Evolutionary conservation across 1,139 yeast genomes (phyloP).

Genomic region (Blastobotrys niveus): DNA sequence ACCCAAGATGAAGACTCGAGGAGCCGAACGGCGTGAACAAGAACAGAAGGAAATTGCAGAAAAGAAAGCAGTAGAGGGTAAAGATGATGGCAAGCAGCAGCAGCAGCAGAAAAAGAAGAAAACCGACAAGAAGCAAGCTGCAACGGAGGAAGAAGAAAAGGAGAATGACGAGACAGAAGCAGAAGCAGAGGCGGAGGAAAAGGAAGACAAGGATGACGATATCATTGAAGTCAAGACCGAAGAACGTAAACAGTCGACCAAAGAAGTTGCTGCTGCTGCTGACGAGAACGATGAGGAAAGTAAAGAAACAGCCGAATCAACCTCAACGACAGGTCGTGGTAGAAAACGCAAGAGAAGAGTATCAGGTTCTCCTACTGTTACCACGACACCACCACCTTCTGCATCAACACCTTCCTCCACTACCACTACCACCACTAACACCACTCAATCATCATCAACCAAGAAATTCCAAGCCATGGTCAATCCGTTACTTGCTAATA

Average conservation of each 20-base stretch:
- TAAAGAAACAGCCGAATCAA: constrained; percentile 9
- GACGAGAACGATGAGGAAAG: constrained; percentile 12
- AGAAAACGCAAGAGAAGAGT: constrained; percentile 19
- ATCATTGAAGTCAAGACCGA: constrained; percentile 4
- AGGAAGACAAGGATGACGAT: constrained; percentile 8
- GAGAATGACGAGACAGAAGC: constrained; percentile 14
- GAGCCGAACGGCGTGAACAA: constrained; percentile 7
- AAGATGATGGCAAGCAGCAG: constrained; percentile 7
- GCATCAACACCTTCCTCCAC: constrained; percentile 21
- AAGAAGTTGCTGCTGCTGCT: constrained; percentile 18
- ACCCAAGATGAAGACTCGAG: constrained; percentile 11
- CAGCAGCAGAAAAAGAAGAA: constrained; percentile 7
- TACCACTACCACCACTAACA: constrained; percentile 21
- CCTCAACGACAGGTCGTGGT: constrained; percentile 8
- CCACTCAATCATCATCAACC: constrained; percentile 15
- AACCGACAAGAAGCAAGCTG: constrained; percentile 11
- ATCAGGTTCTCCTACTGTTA: constrained; percentile 9
- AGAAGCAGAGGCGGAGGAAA: constrained; percentile 7
- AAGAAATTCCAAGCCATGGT: constrained; percentile 32
- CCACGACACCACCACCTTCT: no score
- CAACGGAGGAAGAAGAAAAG: constrained; percentile 5
- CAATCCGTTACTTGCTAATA: constrained; percentile 52
- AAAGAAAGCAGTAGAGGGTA: constrained; percentile 11
- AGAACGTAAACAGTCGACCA: constrained; percentile 12
- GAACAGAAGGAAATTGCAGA: constrained; percentile 10